A percentile compares a stretch with the other conserved stretches of the same genome.
Evolutionary conservation across 441 rosid genomes (phyloP).

Genomic region (Brassica balearica): DNA sequence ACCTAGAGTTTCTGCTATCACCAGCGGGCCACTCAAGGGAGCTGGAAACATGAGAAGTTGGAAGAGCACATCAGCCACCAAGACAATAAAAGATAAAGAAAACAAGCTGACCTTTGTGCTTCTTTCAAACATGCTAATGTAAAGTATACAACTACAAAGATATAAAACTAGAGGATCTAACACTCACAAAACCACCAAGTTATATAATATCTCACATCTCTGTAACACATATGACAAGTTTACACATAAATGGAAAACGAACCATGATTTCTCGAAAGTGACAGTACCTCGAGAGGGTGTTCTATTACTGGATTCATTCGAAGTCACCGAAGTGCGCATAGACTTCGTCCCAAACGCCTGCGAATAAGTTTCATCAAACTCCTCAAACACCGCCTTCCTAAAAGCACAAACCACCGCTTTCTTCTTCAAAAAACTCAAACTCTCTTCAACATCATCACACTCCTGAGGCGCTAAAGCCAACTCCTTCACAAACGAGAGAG

Average conservation of each 20-base stretch:
- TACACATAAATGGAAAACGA: conserved; percentile 14
- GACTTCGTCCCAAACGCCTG: conserved; percentile 86
- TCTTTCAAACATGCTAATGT: conserved; percentile 31
- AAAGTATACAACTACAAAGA: neutral
- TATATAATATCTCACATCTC: conserved; percentile 14
- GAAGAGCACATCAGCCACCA: conserved; percentile 22
- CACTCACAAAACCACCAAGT: conserved; percentile 17
- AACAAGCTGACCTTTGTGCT: neutral
- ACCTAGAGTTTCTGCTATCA: conserved; percentile 83
- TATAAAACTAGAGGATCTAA: conserved; percentile 25
- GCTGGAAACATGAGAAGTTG: conserved; percentile 58
- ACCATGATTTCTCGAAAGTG: conserved; percentile 26
- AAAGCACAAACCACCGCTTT: conserved; percentile 68
- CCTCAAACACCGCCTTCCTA: conserved; percentile 88
- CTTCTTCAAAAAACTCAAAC: conserved; percentile 61
- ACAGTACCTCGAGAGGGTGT: conserved; percentile 66
- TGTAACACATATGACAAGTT: conserved; percentile 17
- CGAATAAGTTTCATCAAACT: conserved; percentile 93
- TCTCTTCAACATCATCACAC: conserved; percentile 40
- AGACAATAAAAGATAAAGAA: conserved; percentile 24
- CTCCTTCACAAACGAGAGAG: conserved; percentile 65
- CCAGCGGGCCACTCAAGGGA: conserved; percentile 95
- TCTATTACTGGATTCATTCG: conserved; percentile 52
- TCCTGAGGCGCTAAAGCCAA: conserved; percentile 65
- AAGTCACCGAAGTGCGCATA: conserved; percentile 41